Conservation (phyloP, 257 asterid species). For the Scutellaria galericulata region DNA sequence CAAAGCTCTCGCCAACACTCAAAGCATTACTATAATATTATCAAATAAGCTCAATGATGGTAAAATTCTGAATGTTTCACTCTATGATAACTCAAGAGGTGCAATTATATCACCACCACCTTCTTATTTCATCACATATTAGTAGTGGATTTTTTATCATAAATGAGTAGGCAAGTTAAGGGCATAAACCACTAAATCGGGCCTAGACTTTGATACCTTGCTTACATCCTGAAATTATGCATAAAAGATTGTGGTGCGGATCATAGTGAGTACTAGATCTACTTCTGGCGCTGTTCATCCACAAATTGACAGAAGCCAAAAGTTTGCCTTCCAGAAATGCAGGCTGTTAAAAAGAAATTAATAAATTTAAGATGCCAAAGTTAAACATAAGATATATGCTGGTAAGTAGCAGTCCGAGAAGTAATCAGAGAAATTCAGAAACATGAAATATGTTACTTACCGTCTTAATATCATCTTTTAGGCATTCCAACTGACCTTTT, state of each 20-base stretch:
- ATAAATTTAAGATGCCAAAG: constrained; percentile 18
- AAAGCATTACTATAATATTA: not conserved
- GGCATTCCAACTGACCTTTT: constrained; percentile 70
- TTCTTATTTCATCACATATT: not conserved
- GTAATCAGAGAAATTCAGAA: constrained; percentile 29
- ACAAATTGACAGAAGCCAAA: constrained; percentile 77
- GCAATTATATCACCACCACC: not conserved
- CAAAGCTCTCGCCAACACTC: constrained; percentile 6
- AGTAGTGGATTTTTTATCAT: constrained; percentile 1
- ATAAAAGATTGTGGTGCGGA: constrained; percentile 89
- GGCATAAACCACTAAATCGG: constrained; percentile 17
- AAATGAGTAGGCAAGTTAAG: constrained; percentile 8
- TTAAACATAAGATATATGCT: constrained; percentile 28
- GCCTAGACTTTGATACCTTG: constrained; percentile 56
- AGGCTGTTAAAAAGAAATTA: constrained; percentile 60
- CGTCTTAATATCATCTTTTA: constrained; percentile 73
- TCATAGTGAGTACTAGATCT: constrained; percentile 96
- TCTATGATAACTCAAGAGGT: constrained; percentile 11
- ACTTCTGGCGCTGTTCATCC: constrained; percentile 84
- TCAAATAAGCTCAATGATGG: constrained; percentile 18
- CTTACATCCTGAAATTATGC: constrained; percentile 77
- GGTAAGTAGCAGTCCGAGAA: constrained; percentile 3
- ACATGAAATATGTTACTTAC: constrained; percentile 43
- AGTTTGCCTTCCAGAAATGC: constrained; percentile 67
- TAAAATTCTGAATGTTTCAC: constrained; percentile 16